phyloP scores from a whole-genome alignment of 108 stramenopile genomes.

The Chaetoceros muelleri region DNA sequence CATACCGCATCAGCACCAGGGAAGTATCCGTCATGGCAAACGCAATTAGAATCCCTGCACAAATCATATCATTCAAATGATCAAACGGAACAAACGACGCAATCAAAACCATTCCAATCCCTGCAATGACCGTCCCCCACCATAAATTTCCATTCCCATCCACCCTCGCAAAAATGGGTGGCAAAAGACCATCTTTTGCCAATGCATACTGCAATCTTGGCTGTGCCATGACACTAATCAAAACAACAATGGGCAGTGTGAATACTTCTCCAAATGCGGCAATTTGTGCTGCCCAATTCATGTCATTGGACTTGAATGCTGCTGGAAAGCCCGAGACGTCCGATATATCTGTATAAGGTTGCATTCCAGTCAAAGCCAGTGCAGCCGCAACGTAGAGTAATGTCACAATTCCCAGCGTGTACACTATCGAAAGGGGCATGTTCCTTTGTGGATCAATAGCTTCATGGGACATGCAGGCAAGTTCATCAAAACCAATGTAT shows the following conservation, averaged over 20 bases:
- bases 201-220: conserved; percentile 78
- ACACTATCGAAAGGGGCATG: conserved; percentile 67
- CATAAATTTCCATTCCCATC: conserved; percentile 56
- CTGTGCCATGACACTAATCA: conserved; percentile 83
- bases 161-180: conserved; percentile 50
- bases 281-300: conserved; percentile 43
- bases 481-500: conserved; percentile 88
- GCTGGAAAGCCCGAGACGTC: conserved; percentile 58
- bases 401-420: conserved; percentile 61
- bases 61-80: conserved; percentile 69
- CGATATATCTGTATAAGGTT: conserved; percentile 49
- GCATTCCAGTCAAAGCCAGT: conserved; percentile 76
- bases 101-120: conserved; percentile 58
- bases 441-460: conserved; percentile 68
- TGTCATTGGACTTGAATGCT: conserved; percentile 55
- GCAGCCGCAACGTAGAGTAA: conserved; percentile 60
- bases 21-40: conserved; percentile 60
- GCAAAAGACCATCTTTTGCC: conserved; percentile 82
- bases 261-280: conserved; percentile 71
- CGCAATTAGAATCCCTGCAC: conserved; percentile 62
- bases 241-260: conserved; percentile 85
- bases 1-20: conserved; percentile 40
- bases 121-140: conserved; percentile 59
- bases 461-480: conserved; percentile 77
- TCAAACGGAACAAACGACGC: conserved; percentile 81